phyloP scores from a whole-genome alignment of 1,139 yeast species.

The Kazachstania sp. region DNA sequence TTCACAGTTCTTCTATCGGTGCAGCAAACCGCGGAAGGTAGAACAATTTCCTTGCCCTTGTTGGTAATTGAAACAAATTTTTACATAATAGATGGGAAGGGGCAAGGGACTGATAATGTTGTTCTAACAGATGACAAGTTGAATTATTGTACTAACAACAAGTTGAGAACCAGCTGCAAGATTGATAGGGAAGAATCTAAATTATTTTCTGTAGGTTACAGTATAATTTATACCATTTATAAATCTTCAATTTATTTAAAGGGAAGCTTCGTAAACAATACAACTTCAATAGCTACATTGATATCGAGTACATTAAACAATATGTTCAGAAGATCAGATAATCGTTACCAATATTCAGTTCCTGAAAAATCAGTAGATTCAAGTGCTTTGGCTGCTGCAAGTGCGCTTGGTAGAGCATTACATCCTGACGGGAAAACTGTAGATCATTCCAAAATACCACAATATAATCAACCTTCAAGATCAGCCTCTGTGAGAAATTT shows the following conservation, averaged over 20 bases:
- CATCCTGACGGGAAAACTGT: slow-evolving; percentile 25
- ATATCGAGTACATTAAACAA: too few relatives aligned
- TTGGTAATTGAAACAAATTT: too few relatives aligned
- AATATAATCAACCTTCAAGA: slow-evolving; percentile 15
- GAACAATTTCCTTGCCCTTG: too few relatives aligned
- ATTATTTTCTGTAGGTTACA: neutral
- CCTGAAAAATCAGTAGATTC: slow-evolving; percentile 17
- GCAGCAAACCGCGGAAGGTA: too few relatives aligned
- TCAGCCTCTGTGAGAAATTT: slow-evolving; percentile 9
- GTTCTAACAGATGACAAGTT: too few relatives aligned
- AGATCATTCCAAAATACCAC: slow-evolving; percentile 21
- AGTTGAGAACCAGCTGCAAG: too few relatives aligned
- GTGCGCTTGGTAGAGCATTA: slow-evolving; percentile 33
- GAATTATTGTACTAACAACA: neutral
- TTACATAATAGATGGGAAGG: too few relatives aligned
- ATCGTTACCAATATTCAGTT: slow-evolving; percentile 3
- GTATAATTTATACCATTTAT: neutral
- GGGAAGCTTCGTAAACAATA: too few relatives aligned
- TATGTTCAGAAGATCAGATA: slow-evolving; percentile 5
- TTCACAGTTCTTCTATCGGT: too few relatives aligned
- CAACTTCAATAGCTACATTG: too few relatives aligned
- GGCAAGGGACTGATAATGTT: too few relatives aligned
- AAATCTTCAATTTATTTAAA: neutral
- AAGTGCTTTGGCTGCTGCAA: slow-evolving; percentile 41
- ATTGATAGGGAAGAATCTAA: too few relatives aligned